Evolutionary conservation across 208 protist genomes (phyloP).

Genomic region (Spongospora subterranea): DNA sequence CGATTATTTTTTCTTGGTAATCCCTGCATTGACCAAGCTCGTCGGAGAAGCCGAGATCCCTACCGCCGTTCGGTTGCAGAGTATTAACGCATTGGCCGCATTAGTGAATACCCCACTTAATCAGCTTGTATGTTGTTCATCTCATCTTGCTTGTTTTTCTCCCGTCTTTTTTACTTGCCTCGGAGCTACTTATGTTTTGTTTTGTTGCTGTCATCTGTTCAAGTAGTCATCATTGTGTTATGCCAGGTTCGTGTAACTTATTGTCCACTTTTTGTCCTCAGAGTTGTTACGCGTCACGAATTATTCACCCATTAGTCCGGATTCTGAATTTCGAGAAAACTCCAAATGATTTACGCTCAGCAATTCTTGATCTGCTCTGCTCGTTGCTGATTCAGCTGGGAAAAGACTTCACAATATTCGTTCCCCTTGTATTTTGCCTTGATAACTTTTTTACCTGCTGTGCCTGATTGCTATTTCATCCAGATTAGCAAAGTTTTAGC

Average conservation of each 20-base stretch:
- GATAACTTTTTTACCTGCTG: neutral
- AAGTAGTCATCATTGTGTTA: neutral
- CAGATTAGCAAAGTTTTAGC: conserved; percentile 57
- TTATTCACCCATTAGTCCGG: conserved; percentile 80
- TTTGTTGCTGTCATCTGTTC: too few species aligned
- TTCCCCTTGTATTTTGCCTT: conserved; percentile 65
- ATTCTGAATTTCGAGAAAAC: conserved; percentile 67
- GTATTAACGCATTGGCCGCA: neutral
- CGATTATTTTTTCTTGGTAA: conserved; percentile 86
- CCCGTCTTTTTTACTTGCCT: neutral
- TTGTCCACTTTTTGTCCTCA: neutral
- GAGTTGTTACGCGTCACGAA: conserved; percentile 69
- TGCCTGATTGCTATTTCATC: neutral
- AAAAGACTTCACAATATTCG: conserved; percentile 82
- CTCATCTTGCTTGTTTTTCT: neutral
- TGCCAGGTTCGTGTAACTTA: conserved; percentile 15
- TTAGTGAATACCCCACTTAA: conserved; percentile 12
- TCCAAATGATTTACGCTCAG: conserved; percentile 24
- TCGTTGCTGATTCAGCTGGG: conserved; percentile 79
- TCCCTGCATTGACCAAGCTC: conserved; percentile 79
- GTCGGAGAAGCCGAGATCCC: conserved; percentile 74
- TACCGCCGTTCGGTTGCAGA: neutral
- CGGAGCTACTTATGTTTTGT: neutral
- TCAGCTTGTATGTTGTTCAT: conserved; percentile 15
- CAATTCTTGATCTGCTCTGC: conserved; percentile 74